phyloP scores from a whole-genome alignment of 305 asterid species.

The Fraxinus greggii region DNA sequence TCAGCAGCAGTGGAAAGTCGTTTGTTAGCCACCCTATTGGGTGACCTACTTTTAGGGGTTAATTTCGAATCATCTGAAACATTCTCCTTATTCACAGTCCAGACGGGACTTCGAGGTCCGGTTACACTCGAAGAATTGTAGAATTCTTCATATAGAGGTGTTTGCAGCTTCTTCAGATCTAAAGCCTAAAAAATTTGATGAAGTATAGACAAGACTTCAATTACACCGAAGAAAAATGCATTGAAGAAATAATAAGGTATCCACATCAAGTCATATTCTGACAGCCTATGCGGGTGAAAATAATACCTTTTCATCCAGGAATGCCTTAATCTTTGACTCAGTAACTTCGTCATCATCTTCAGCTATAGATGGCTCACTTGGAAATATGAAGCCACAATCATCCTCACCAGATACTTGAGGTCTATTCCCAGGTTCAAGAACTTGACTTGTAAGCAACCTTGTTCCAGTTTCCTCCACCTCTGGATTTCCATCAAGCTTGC shows the following conservation, averaged over 20 bases:
- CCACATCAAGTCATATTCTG: background rate
- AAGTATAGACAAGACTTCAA: slow-evolving; percentile 19
- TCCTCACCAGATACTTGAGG: slow-evolving; percentile 43
- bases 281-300: background rate
- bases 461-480: slow-evolving; percentile 47
- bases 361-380: slow-evolving; percentile 45
- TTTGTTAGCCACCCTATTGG: slow-evolving; percentile 55
- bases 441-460: slow-evolving; percentile 40
- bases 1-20: slow-evolving; percentile 77
- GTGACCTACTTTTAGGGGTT: slow-evolving; percentile 91
- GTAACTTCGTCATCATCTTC: slow-evolving; percentile 90
- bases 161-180: slow-evolving; percentile 86
- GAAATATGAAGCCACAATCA: slow-evolving; percentile 62
- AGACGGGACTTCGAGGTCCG: slow-evolving; percentile 52
- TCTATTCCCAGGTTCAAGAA: slow-evolving; percentile 36
- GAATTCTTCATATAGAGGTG: slow-evolving; percentile 78
- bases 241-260: background rate
- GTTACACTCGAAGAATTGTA: slow-evolving; percentile 70
- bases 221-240: background rate
- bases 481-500: slow-evolving; percentile 77
- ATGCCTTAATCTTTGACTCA: slow-evolving; percentile 83
- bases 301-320: slow-evolving; percentile 87
- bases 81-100: slow-evolving; percentile 55
- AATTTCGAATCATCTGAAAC: slow-evolving; percentile 56
- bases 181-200: slow-evolving; percentile 50